Percentiles rank a stretch among this genome's conserved stretches.
Conservation (phyloP, 768 basidiomycete genomes). For the Lentinula raphanica region DNA sequence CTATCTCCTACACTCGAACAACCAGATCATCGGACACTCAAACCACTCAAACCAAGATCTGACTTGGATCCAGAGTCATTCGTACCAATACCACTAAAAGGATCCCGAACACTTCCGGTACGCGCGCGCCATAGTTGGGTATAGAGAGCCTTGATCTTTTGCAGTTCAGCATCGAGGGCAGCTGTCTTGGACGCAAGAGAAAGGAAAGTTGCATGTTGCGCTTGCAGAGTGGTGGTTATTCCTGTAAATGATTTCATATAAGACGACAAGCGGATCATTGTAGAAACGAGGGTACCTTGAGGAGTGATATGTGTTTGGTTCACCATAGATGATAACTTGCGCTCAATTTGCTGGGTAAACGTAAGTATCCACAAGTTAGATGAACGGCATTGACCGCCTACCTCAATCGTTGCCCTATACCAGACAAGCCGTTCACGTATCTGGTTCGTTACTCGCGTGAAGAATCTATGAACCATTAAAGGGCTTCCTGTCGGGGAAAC, state of each 20-base stretch:
- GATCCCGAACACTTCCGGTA: conserved; percentile 80
- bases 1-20: conserved; percentile 1
- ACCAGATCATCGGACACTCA: conserved; percentile 11
- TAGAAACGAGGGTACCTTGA: conserved; percentile 54
- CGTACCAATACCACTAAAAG: conserved; percentile 52
- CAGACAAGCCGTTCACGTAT: conserved; percentile 69
- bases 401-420: conserved; percentile 81
- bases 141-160: conserved; percentile 70
- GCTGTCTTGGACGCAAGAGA: conserved; percentile 75
- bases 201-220: conserved; percentile 74
- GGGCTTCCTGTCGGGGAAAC: background rate
- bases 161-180: conserved; percentile 64
- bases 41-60: conserved; percentile 37
- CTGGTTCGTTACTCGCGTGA: conserved; percentile 64
- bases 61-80: conserved; percentile 21
- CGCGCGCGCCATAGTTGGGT: conserved; percentile 75
- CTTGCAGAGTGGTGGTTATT: conserved; percentile 71
- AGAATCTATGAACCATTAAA: conserved; percentile 47
- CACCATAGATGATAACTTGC: conserved; percentile 67
- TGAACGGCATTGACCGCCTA: conserved; percentile 20
- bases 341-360: conserved; percentile 68
- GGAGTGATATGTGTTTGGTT: conserved; percentile 64
- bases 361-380: background rate
- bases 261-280: background rate
- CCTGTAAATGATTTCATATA: conserved; percentile 28